These are phyloP conservation scores for Exophiala bonariae DNA, from an alignment of 2,329 filamentous ascomycete genomes.

Conservation along the genomic window DNA sequence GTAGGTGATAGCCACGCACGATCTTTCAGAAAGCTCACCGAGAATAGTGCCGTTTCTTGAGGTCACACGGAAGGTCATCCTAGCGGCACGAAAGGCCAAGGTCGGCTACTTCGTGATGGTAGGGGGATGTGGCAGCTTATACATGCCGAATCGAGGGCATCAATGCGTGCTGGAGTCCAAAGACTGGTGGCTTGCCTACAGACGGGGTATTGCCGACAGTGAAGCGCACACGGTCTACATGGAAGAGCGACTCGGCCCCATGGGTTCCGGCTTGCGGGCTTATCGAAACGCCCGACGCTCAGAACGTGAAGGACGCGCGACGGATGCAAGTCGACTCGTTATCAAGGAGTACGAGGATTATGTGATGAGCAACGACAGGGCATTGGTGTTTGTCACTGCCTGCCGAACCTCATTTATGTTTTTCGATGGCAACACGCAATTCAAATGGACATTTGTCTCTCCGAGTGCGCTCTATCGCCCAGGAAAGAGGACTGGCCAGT, in stretches of 20 bases:
- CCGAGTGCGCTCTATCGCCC: conserved; percentile 1
- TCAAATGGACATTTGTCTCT: conserved; percentile 8
- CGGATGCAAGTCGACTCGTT: background rate
- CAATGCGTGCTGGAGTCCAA: too few species aligned
- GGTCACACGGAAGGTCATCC: conserved; percentile 3
- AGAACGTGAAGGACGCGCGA: background rate
- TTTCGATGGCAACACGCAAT: conserved; percentile 8
- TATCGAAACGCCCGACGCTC: conserved; percentile 3
- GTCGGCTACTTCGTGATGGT: conserved; percentile 9
- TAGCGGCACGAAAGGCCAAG: background rate
- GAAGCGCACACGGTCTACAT: conserved; percentile 4
- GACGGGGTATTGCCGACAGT: background rate
- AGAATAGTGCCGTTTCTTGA: conserved; percentile 4
- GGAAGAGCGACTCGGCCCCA: conserved; percentile 1
- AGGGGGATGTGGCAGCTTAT: conserved; percentile 6
- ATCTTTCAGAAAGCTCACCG: background rate
- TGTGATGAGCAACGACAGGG: background rate
- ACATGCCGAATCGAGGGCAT: background rate
- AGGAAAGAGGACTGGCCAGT: background rate
- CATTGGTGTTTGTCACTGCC: conserved; percentile 2
- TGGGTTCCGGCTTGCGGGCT: background rate
- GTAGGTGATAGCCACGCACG: background rate
- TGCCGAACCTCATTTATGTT: conserved; percentile 5
- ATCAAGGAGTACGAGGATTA: background rate
- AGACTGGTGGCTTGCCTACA: conserved; percentile 3